phyloP scores from a whole-genome alignment of 768 basidiomycete genomes.

The Suillus bovinus region DNA sequence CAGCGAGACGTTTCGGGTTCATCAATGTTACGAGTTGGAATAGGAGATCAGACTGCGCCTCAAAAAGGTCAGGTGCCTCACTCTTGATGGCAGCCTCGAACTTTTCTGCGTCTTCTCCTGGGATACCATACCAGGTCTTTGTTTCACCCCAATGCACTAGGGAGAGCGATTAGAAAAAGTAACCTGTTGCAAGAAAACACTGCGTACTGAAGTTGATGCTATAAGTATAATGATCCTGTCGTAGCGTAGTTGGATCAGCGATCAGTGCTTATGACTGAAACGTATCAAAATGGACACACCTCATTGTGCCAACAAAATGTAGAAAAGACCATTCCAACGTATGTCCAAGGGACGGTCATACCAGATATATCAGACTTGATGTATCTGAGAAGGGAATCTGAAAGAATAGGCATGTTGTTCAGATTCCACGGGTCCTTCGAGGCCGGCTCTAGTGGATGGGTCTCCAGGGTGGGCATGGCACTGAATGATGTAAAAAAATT shows the following conservation, averaged over 20 bases:
- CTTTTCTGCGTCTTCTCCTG: conserved; percentile 92
- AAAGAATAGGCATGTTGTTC: conserved; percentile 93
- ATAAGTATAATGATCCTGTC: conserved; percentile 95
- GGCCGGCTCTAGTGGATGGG: conserved; percentile 84
- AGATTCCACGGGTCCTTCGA: conserved; percentile 96
- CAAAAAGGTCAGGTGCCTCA: conserved; percentile 97
- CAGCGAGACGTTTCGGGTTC: conserved; percentile 85
- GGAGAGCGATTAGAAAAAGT: conserved; percentile 18
- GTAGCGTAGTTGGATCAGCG: conserved; percentile 20
- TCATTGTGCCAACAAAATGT: conserved; percentile 99
- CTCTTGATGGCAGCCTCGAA: conserved; percentile 94
- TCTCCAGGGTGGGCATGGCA: conserved; percentile 94
- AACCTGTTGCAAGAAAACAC: conserved; percentile 15
- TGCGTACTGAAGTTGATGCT: conserved; percentile 89
- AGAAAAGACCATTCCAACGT: conserved; percentile 98
- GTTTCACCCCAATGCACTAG: conserved; percentile 99
- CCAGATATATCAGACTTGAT: conserved; percentile 99
- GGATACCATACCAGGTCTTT: conserved; percentile 99
- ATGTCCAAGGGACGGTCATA: conserved; percentile 99
- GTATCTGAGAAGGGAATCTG: conserved; percentile 91
- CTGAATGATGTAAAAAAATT: conserved; percentile 40
- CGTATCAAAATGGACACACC: conserved; percentile 43
- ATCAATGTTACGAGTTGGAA: conserved; percentile 98
- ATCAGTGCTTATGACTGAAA: conserved; percentile 21
- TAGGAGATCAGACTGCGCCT: conserved; percentile 94